Conservation (phyloP, 73 alveolate genomes). For the Breviolum minutum region DNA sequence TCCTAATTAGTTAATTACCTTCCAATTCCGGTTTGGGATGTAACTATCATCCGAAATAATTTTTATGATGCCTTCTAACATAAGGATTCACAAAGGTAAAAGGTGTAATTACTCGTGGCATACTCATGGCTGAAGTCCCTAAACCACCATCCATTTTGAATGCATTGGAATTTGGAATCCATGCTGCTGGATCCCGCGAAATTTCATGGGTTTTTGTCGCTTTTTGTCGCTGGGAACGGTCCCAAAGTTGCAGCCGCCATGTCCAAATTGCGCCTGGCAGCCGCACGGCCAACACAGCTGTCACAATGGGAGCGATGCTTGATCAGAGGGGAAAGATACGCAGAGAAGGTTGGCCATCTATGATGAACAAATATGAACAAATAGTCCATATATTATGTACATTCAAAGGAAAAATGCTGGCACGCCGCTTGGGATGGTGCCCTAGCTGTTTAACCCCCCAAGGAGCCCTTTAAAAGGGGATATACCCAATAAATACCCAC, state of each 20-base stretch:
- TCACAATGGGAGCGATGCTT: constrained; percentile 16
- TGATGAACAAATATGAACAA: no score
- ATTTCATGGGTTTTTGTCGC: not conserved
- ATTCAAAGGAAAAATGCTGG: no score
- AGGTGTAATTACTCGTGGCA: not conserved
- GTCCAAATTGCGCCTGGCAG: constrained; percentile 42
- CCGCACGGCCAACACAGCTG: constrained; percentile 49
- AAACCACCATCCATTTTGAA: not conserved
- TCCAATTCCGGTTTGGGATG: no score
- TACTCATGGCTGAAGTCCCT: not conserved
- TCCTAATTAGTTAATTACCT: no score
- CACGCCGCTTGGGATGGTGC: no score
- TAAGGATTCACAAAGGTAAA: no score
- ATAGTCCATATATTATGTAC: no score
- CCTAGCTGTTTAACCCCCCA: no score
- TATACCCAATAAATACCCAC: no score
- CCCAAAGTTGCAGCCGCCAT: not conserved
- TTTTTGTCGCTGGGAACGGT: not conserved
- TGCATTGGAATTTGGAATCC: not conserved
- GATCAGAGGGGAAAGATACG: not conserved
- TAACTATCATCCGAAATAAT: no score
- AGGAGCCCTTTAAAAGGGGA: no score
- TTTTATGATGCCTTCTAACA: no score
- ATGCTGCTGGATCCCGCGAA: not conserved
- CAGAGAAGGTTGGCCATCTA: not conserved